These are phyloP conservation scores for Mycosphaerelloides madeirae DNA, from an alignment of 2,329 filamentous ascomycete species.

Conservation along the genomic window DNA sequence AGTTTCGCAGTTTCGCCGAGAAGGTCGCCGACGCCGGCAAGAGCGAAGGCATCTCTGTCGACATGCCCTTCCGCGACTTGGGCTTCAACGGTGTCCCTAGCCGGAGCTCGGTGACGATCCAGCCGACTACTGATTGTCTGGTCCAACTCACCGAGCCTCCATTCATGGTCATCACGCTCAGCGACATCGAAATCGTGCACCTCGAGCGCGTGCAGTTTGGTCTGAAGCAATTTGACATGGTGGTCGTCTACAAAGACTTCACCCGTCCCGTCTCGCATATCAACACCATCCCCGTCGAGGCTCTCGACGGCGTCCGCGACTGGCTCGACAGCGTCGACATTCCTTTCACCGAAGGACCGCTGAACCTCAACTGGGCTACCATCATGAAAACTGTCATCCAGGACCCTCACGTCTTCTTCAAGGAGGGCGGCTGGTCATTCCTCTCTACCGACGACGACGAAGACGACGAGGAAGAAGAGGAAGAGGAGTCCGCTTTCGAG, in stretches of 20 bases:
- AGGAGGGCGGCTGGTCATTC: slow-evolving; percentile 93
- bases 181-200: slow-evolving; percentile 94
- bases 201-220: slow-evolving; percentile 93
- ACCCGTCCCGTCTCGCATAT: slow-evolving; percentile 84
- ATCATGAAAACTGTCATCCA: slow-evolving; percentile 99
- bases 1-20: slow-evolving; percentile 94
- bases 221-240: slow-evolving; percentile 97
- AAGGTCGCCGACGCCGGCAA: slow-evolving; percentile 96
- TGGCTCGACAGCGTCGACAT: slow-evolving; percentile 97
- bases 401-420: slow-evolving; percentile 92
- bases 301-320: slow-evolving; percentile 91
- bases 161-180: slow-evolving; percentile 91
- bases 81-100: slow-evolving; percentile 96
- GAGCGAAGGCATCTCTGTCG: slow-evolving; percentile 84
- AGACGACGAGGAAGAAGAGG: slow-evolving; percentile 69
- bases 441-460: slow-evolving; percentile 81
- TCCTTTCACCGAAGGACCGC: slow-evolving; percentile 84
- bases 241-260: slow-evolving; percentile 98
- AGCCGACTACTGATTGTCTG: slow-evolving; percentile 92
- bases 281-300: slow-evolving; percentile 97
- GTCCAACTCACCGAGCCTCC: slow-evolving; percentile 96
- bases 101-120: slow-evolving; percentile 90
- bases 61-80: slow-evolving; percentile 93
- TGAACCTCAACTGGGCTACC: slow-evolving; percentile 97
- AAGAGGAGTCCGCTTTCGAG: slow-evolving; percentile 89